Evolutionary conservation across 2,329 filamentous ascomycete genomes (phyloP), one percentile per base, ranked within the genome.

Genomic region (Kalmusia sp.): DNA sequence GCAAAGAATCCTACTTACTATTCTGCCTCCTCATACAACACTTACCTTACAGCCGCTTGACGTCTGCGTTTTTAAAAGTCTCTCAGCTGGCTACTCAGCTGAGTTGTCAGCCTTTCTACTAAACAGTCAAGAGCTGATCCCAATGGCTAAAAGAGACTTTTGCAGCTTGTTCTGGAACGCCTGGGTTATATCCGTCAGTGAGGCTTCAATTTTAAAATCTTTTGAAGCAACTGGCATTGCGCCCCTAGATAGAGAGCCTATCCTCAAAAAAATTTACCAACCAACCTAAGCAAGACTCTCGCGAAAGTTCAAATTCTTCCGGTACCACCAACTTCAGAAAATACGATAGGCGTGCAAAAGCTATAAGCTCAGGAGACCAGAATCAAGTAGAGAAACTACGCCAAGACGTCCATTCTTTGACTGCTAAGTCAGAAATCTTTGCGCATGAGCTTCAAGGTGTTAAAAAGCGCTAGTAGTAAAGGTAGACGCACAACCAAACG

Each of bases 21-120:
- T 57, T 3, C 38, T 39, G 9, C 47, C 46, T 14, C 52, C 52
- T 24, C 41, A 58, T 43, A 24, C 41, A 14, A 58, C 55, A 15
- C 47, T 55, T 46, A 40, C 28, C 6, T 24, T 55, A 17, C 52
- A 58, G 41, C 55, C 55, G 37, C 52, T 58, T 15, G 41, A 58
- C 39, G 40, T 51, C 15, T 28, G 17, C 15, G 6, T 54, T 7
- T 57, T 54, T 35, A 46, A 38, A 19, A 5, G 37, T 15, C 61
- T 76, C 8, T 41, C 22, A 24, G 19, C 28, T 5, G 30, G 37
- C 6, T 50, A 50, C 19, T 8, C 27, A 11, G n/a, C 11, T 14
- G 21, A 34, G 43, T 30, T 47, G 6, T 3, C 6, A 22, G 24
- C 6, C 15, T 53, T 40, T 19, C 30, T 53, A n/a, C 14, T 22